phyloP scores from a whole-genome alignment of 2,329 filamentous ascomycete genomes.

The Cladosporium phlei region DNA sequence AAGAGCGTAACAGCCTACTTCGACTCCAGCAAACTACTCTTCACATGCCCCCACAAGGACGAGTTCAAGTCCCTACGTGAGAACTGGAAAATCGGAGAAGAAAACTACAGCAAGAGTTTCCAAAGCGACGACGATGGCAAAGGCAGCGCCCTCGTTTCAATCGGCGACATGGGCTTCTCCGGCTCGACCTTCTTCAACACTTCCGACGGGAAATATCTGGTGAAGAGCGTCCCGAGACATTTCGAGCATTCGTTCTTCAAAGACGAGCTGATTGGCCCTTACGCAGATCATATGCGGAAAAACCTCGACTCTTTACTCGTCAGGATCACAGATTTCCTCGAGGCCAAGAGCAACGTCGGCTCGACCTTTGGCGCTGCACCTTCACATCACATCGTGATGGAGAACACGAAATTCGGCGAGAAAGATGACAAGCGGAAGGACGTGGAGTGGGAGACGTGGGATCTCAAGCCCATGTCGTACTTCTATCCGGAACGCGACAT shows the following conservation, averaged over 20 bases:
- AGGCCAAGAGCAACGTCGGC: constrained; percentile 55
- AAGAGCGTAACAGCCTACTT: constrained; percentile 17
- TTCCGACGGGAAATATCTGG: constrained; percentile 59
- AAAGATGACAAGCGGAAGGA: constrained; percentile 37
- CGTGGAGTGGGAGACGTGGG: constrained; percentile 63
- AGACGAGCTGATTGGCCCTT: constrained; percentile 60
- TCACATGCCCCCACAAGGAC: constrained; percentile 34
- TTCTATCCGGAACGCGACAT: constrained; percentile 73
- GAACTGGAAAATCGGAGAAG: constrained; percentile 51
- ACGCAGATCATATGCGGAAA: constrained; percentile 58
- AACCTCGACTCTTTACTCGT: constrained; percentile 61
- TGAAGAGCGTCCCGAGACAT: constrained; percentile 65
- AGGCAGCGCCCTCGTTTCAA: constrained; percentile 43
- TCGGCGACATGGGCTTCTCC: constrained; percentile 68
- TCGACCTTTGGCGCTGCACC: constrained; percentile 57
- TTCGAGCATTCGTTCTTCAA: constrained; percentile 70
- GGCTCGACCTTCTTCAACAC: constrained; percentile 73
- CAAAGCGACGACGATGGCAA: constrained; percentile 28
- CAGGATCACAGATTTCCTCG: constrained; percentile 66
- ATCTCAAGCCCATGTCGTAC: constrained; percentile 69
- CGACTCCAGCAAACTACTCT: constrained; percentile 32
- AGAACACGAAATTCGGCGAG: constrained; percentile 64
- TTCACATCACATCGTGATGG: constrained; percentile 72
- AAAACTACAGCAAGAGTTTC: constrained; percentile 53
- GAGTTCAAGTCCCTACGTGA: constrained; percentile 50